A percentile compares a stretch with the other conserved stretches of the same genome.
These are phyloP conservation scores for Fusarium pseudoanthophilum DNA, from an alignment of 2,329 filamentous ascomycete species.

Conservation along the genomic window DNA sequence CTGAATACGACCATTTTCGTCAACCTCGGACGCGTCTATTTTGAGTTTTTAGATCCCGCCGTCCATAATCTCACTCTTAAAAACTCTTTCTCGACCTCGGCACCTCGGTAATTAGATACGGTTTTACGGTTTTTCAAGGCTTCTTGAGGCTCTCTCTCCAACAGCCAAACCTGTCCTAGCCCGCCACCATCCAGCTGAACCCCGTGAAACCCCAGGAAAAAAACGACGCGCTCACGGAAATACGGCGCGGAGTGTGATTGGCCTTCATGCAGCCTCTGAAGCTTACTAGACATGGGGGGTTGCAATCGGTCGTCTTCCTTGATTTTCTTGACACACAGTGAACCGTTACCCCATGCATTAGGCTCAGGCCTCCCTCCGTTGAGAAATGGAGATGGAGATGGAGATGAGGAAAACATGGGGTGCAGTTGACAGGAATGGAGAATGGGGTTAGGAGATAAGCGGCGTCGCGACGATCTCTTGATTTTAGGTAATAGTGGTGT, in stretches of 20 bases:
- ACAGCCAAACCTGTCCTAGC: neutral
- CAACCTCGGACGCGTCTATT: neutral
- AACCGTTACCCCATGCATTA: conserved; percentile 33
- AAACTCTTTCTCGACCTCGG: conserved; percentile 9
- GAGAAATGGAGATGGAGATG: conserved; percentile 7
- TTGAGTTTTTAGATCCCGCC: neutral
- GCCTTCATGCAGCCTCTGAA: neutral
- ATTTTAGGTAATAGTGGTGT: neutral
- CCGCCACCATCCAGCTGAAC: conserved; percentile 16
- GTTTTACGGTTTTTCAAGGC: conserved; percentile 8
- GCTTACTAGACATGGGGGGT: neutral
- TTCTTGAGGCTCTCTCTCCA: conserved; percentile 8
- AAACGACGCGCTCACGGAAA: conserved; percentile 3
- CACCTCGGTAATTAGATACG: neutral
- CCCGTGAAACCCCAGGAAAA: neutral
- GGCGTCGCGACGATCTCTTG: neutral
- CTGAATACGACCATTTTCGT: neutral
- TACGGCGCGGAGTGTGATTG: conserved; percentile 20
- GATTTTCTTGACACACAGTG: neutral
- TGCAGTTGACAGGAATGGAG: conserved; percentile 16
- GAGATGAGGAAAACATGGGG: conserved; percentile 9
- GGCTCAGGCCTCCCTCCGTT: neutral
- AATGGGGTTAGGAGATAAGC: conserved; percentile 11
- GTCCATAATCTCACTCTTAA: neutral
- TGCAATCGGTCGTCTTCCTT: neutral